These are phyloP conservation scores for Litchi chinensis DNA, from an alignment of 345 rosid genomes.

Conservation along the genomic window DNA sequence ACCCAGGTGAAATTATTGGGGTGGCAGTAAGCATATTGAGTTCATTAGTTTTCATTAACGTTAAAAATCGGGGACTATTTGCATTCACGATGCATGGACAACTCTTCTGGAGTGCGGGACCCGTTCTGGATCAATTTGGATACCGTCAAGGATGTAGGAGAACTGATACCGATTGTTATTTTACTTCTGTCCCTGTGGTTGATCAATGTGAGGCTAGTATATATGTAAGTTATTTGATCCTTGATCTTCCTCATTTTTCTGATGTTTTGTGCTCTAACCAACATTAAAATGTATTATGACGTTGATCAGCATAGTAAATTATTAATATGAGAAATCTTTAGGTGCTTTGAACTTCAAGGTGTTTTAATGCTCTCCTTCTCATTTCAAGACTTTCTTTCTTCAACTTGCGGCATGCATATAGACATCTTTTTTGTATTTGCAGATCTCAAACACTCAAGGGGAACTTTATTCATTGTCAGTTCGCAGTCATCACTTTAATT, in stretches of 20 bases:
- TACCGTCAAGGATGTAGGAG: slow-evolving; percentile 72
- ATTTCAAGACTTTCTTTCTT: neutral
- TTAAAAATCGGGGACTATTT: slow-evolving; percentile 63
- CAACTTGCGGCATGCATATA: neutral
- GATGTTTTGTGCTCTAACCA: neutral
- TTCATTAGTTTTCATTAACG: slow-evolving; percentile 61
- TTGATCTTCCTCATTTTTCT: neutral
- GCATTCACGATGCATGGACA: slow-evolving; percentile 47
- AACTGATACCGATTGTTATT: slow-evolving; percentile 56
- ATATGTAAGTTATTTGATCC: slow-evolving; percentile 51
- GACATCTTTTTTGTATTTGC: slow-evolving; percentile 17
- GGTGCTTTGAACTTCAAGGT: neutral
- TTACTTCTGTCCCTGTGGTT: slow-evolving; percentile 63
- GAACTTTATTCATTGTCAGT: slow-evolving; percentile 82
- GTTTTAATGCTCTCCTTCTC: neutral
- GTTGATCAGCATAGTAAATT: neutral
- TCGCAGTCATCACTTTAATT: slow-evolving; percentile 56
- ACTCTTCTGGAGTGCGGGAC: slow-evolving; percentile 78
- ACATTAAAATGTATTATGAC: neutral
- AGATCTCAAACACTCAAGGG: slow-evolving; percentile 77
- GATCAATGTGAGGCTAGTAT: slow-evolving; percentile 77
- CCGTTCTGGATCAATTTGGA: slow-evolving; percentile 54
- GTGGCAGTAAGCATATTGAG: slow-evolving; percentile 60
- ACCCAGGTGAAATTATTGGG: slow-evolving; percentile 53
- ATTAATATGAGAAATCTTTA: neutral